These are phyloP conservation scores for Hippophae tibetana DNA, from an alignment of 306 rosid species.

Conservation along the genomic window DNA sequence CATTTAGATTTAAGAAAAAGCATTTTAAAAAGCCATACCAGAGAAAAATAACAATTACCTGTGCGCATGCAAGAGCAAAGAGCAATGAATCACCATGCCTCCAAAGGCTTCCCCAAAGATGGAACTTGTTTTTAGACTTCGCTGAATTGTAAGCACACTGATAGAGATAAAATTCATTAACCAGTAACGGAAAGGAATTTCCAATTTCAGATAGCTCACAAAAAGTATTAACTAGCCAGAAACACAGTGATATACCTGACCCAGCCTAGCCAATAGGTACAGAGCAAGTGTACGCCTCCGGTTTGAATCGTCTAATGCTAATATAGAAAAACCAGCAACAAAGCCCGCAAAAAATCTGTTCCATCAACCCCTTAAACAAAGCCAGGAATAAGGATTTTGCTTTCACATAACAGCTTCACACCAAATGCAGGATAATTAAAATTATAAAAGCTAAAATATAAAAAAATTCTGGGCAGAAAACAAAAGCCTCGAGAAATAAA, in stretches of 20 bases:
- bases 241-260: conserved; percentile 45
- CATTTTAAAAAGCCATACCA: not conserved
- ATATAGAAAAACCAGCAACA: conserved; percentile 79
- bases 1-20: not conserved
- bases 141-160: conserved; percentile 97
- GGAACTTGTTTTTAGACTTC: conserved; percentile 81
- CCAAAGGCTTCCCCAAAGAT: conserved; percentile 99
- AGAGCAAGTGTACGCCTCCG: conserved; percentile 85
- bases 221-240: too few relatives aligned
- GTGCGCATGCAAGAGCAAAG: conserved; percentile 86
- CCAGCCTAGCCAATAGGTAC: conserved; percentile 81
- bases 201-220: too few relatives aligned
- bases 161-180: conserved; percentile 24
- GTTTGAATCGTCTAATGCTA: conserved; percentile 75
- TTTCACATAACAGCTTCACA: conserved; percentile 24
- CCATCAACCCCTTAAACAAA: conserved; percentile 77
- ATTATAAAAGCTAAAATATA: not conserved
- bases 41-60: conserved; percentile 39
- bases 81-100: conserved; percentile 91
- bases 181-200: not conserved
- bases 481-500: conserved; percentile 3
- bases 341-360: conserved; percentile 96
- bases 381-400: conserved; percentile 44
- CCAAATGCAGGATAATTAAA: conserved; percentile 5
- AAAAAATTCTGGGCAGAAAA: conserved; percentile 3